Evolutionary conservation across 164 flowering plant genomes (phyloP).

Genomic region (Piper longum): DNA sequence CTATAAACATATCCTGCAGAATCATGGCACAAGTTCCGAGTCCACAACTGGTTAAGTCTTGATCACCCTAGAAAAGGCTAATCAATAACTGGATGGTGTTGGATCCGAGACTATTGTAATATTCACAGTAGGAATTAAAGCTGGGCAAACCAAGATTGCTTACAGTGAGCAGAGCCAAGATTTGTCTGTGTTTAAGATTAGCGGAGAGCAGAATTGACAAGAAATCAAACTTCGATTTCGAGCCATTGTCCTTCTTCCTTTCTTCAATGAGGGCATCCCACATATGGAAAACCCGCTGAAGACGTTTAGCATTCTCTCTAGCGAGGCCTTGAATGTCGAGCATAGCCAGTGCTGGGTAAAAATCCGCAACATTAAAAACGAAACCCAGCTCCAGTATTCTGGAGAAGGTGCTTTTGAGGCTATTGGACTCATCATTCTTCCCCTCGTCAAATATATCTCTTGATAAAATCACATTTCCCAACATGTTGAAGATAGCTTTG

Average conservation of each 20-base stretch:
- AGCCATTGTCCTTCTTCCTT: slow-evolving; percentile 1
- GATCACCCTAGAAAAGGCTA: no score
- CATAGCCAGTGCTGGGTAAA: slow-evolving; percentile 1
- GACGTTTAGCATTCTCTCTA: not conserved
- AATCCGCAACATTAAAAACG: slow-evolving; percentile 3
- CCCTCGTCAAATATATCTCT: no score
- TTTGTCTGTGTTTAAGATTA: not conserved
- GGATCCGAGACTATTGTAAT: no score
- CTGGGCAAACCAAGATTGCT: slow-evolving; percentile 9
- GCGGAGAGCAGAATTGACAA: not conserved
- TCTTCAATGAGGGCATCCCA: slow-evolving; percentile 15
- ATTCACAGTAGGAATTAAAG: no score
- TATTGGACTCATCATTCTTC: no score
- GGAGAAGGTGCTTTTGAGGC: not conserved
- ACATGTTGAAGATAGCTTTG: no score
- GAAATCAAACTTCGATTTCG: not conserved
- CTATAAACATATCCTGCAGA: no score
- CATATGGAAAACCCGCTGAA: not conserved
- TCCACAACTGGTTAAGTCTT: no score
- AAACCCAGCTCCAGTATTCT: no score
- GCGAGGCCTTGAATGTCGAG: slow-evolving; percentile 10
- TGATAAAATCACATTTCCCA: no score
- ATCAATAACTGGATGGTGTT: no score
- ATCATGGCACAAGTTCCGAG: no score
- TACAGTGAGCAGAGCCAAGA: not conserved